Evolutionary conservation across 2,329 filamentous ascomycete species (phyloP).

Genomic region (Beauveria sp.): DNA sequence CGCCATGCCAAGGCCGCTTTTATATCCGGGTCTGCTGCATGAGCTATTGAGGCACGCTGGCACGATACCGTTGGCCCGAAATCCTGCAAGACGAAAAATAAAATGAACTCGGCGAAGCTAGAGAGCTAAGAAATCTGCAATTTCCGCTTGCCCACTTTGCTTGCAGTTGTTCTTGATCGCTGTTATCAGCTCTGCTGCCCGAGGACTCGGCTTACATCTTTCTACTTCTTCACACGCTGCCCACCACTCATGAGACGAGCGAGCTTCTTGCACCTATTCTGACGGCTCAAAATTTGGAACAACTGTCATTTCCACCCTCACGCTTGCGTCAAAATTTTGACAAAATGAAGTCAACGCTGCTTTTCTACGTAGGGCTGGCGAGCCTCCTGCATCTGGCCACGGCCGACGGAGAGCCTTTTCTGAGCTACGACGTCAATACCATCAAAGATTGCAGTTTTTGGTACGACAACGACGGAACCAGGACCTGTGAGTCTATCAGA

Average conservation of each 20-base stretch:
- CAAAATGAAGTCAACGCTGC: not conserved
- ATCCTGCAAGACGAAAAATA: not conserved
- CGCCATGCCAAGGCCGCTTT: not conserved
- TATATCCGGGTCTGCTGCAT: not conserved
- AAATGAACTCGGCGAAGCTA: not conserved
- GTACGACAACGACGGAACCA: not conserved
- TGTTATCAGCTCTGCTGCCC: not conserved
- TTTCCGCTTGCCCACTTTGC: not conserved
- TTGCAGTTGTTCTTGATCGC: not conserved
- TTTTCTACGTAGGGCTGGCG: not conserved
- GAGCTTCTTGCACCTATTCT: not conserved
- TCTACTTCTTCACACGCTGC: not conserved
- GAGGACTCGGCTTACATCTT: not conserved
- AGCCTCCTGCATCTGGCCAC: not conserved
- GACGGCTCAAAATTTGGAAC: not conserved
- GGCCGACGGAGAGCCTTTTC: not conserved
- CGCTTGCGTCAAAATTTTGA: too few species aligned
- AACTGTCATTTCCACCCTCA: not conserved
- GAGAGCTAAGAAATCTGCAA: not conserved
- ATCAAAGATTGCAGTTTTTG: conserved; percentile 4
- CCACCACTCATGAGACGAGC: not conserved
- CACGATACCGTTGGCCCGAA: not conserved
- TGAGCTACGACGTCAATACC: not conserved
- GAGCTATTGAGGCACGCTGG: not conserved
- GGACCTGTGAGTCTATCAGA: not conserved